Base-by-base conservation (phyloP, 1,284 basidiomycete genomes). In the Cystodermella granulosa region DNA sequence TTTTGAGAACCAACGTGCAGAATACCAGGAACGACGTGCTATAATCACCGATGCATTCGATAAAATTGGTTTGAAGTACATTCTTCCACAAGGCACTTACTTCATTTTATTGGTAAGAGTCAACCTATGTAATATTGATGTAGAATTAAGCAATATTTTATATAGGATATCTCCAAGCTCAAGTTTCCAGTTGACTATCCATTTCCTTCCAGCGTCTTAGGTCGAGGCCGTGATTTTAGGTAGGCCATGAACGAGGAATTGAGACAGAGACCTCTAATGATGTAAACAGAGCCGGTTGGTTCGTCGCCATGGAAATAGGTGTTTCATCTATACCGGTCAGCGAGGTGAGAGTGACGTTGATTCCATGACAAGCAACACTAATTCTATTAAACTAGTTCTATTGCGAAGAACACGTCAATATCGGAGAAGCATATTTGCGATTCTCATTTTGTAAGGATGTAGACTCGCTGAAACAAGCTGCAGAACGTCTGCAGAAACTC, bases 371-470 rank as follows among this genome's bases (percentile, higher is more conserved):
- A 28, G 43, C 24, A 26, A 22, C 46, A 37, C 35, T 42, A 22
- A 49, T 38, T 17, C 46, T 35, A 35, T 21, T 17, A 16, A 28
- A 17, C 20, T 51, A 93, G 87, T 96, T 96, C 67, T 96, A 95
- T 70, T 89, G 86, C 58, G 76, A 83, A 55, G 86, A 90, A 48
- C 91, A 96, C 62, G 77, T 81, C 35, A 66, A 70, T 42, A 90
- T 96, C 46, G 93, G 93, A 28, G 91, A 93, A 65, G 81, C 75
- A 45, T 96, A 84, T 60, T 84, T 80, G 22, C 81, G 93, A 42
- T 93, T 97, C 63, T 85, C 91, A 2, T 96, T 95, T 74, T 95
- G 92, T 76, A 96, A 96, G 62, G 92, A 96, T 58, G 55, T 82
- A 21, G 89, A 89, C 36, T 91, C 89, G 1, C 74, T 97, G 28